A percentile compares a stretch with the other conserved stretches of the same genome.
Evolutionary conservation across 2,329 filamentous ascomycete species (phyloP).

Genomic region (Penicillium sp.): DNA sequence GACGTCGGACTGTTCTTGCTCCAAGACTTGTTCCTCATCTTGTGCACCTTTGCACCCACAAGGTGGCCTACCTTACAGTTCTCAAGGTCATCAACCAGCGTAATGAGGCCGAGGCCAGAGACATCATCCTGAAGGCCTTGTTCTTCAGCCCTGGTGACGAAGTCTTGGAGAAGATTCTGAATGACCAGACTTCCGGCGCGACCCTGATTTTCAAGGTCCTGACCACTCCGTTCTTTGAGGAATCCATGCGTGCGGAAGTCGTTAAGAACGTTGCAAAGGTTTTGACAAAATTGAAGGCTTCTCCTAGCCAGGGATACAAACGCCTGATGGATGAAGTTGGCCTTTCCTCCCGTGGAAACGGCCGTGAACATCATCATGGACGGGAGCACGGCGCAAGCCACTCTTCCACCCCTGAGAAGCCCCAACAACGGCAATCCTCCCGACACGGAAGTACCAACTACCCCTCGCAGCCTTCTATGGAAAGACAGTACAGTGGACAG

Average conservation of each 20-base stretch:
- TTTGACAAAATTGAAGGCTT: constrained; percentile 83
- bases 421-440: constrained; percentile 44
- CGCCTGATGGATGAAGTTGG: constrained; percentile 98
- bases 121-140: constrained; percentile 82
- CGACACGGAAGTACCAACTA: constrained; percentile 42
- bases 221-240: constrained; percentile 96
- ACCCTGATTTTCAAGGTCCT: constrained; percentile 98
- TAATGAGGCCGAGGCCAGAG: constrained; percentile 86
- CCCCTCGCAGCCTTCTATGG: constrained; percentile 36
- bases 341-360: constrained; percentile 59
- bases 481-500: constrained; percentile 45
- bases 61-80: constrained; percentile 95
- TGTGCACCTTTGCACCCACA: constrained; percentile 95
- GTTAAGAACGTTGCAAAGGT: constrained; percentile 91
- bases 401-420: constrained; percentile 39
- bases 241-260: constrained; percentile 81
- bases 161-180: constrained; percentile 83
- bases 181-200: constrained; percentile 86
- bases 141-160: constrained; percentile 90
- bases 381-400: constrained; percentile 37
- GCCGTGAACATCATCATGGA: constrained; percentile 41
- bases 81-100: constrained; percentile 98
- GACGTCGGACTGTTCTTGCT: constrained; percentile 84
- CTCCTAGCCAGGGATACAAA: constrained; percentile 95
- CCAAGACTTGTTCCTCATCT: constrained; percentile 89